Conservation (phyloP, 2,329 filamentous ascomycete species). For the Onygenales sp. region DNA sequence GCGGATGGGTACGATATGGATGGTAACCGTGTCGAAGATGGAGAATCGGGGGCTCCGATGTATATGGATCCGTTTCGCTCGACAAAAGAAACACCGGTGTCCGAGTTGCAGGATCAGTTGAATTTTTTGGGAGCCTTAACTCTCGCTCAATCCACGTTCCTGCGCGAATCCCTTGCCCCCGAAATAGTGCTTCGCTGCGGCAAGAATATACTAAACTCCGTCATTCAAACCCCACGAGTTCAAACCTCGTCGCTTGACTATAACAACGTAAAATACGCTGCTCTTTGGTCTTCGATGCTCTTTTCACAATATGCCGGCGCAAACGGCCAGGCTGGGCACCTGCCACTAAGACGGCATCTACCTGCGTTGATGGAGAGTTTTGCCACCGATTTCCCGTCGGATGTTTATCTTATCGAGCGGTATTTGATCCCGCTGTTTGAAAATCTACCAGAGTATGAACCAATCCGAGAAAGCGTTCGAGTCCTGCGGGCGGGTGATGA, state of each 20-base stretch:
- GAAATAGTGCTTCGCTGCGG: constrained; percentile 66
- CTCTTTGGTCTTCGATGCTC: constrained; percentile 61
- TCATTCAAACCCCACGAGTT: constrained; percentile 43
- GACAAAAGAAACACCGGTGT: constrained; percentile 54
- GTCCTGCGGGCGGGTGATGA: constrained; percentile 48
- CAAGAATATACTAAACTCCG: constrained; percentile 69
- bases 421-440: constrained; percentile 56
- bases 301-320: constrained; percentile 30
- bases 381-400: constrained; percentile 58
- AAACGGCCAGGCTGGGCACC: constrained; percentile 21
- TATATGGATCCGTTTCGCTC: constrained; percentile 76
- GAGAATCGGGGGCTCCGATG: constrained; percentile 46
- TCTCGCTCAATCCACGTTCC: constrained; percentile 39
- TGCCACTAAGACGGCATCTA: constrained; percentile 53
- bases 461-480: constrained; percentile 45
- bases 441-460: constrained; percentile 42
- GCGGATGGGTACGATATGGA: constrained; percentile 53
- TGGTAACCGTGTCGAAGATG: constrained; percentile 24
- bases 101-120: constrained; percentile 52
- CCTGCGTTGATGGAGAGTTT: constrained; percentile 57
- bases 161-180: constrained; percentile 54
- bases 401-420: constrained; percentile 60
- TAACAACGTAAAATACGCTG: constrained; percentile 58
- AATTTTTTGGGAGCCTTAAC: constrained; percentile 39
- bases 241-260: constrained; percentile 39